Evolutionary conservation across 2,329 filamentous ascomycete species (phyloP), one percentile per base, ranked within the genome.

Genomic region (Sarocladiaceae sp.): DNA sequence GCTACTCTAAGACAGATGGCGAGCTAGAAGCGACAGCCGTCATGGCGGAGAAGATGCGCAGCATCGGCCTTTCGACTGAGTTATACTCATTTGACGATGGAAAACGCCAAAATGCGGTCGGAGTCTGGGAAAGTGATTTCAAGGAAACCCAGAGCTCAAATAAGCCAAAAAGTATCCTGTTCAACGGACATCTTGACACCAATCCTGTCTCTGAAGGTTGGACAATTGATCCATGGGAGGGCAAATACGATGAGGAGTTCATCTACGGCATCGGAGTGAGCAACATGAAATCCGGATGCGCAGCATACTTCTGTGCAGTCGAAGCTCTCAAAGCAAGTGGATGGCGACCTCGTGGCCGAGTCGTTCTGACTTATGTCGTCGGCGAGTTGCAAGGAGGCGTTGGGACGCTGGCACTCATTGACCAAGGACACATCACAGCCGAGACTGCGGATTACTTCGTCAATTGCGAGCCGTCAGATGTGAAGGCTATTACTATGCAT

Each of bases 191-290:
- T 35, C 52, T 64, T 5, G 62, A 64, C 52, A 63, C 60, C 4
- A 63, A 64, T 48, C 62, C 61, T 20, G 61, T 64, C 29, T 59
- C 59, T 12, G 62, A 61, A 35, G 61, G 61, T 10, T 64, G 62
- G 62, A 64, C 62, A 5, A 52, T 64, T 35, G 60, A 63, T 42
- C 62, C 61, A 6, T 63, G 61, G 60, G 62, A 61, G 23, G 62
- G 61, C 17, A 63, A 61, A 22, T 50, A 60, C n/a, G 61, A 64
- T 48, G 53, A 59, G 1, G 53, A 60, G 6, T 63, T 63, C 51
- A 59, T 64, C 25, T 40, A 40, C 37, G 37, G 37, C 37, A 22
- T 40, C 11, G 37, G 37, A n/a, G 37, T 40, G 15, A 40, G 15
- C 37, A 22, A 40, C 37, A 40, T 40, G 37, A 40, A 40, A 17